These are phyloP conservation scores for Aspergillus clavatus DNA, from an alignment of 2,329 filamentous ascomycete genomes.

Conservation along the genomic window DNA sequence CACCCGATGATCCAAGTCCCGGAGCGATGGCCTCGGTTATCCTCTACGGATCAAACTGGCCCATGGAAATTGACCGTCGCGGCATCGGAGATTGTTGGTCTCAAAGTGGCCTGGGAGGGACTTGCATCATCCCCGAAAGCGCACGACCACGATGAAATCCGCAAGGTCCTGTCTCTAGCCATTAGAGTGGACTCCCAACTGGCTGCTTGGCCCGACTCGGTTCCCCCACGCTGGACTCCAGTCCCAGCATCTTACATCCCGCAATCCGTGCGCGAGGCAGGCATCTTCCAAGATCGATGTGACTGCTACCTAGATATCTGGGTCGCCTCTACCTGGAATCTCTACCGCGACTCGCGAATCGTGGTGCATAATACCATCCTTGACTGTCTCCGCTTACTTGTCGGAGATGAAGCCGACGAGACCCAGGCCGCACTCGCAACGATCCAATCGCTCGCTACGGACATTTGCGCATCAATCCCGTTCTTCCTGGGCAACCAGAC, in stretches of 20 bases:
- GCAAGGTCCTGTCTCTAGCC: conserved; percentile 16
- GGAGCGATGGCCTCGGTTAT: conserved; percentile 19
- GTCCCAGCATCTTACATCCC: conserved; percentile 21
- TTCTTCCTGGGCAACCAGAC: conserved; percentile 25
- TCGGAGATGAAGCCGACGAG: conserved; percentile 1
- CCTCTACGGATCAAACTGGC: conserved; percentile 10
- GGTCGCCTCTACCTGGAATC: conserved; percentile 28
- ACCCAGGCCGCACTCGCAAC: conserved; percentile 4
- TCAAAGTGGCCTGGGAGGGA: conserved; percentile 22
- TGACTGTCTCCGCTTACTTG: conserved; percentile 19
- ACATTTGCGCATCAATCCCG: conserved; percentile 26
- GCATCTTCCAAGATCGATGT: conserved; percentile 22
- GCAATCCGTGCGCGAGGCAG: conserved; percentile 22
- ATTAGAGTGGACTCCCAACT: conserved; percentile 19
- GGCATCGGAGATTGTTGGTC: conserved; percentile 19
- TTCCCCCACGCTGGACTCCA: conserved; percentile 23
- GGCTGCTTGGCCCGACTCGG: conserved; percentile 18
- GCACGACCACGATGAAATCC: conserved; percentile 8
- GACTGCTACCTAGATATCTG: conserved; percentile 30
- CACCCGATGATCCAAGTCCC: conserved; percentile 21
- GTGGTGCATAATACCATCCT: conserved; percentile 25
- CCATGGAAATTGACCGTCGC: conserved; percentile 19
- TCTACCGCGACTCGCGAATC: conserved; percentile 26
- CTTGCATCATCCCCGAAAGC: conserved; percentile 2
- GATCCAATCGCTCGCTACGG: conserved; percentile 18